Evolutionary conservation across 345 rosid species (phyloP), one percentile per base, ranked within the genome.

Genomic region (Linum usitatissimum): DNA sequence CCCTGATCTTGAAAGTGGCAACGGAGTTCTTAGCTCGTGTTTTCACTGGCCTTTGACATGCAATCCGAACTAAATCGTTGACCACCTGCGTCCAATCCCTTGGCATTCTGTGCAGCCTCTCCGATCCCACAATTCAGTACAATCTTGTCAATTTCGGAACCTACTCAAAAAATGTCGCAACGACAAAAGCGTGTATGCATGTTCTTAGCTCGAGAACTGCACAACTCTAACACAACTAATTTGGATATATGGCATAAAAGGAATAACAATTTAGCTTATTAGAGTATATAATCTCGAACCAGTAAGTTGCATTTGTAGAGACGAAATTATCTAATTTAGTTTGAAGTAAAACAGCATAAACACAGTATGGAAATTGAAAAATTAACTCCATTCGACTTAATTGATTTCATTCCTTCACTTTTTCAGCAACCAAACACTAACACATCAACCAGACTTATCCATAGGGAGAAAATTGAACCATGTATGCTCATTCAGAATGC

Each of bases 91-190:
- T 92, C 97, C 80, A 89, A 72, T 38, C 95, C 99, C 73, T 92
- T 92, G 18, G 91, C 81, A 60, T 89, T 92, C 70, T 87, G 95
- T 0, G 88, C 90, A 48, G 96, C 95, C 18, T 92, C 97, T 75
- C 98, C 96, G 62, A 92, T 89, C 62, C 99, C 99, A 72, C 97
- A 92, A 68, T 89, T 92, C 76, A 92, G 90, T 61, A 87, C 95
- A 67, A 89, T 75, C 82, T 89, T 89, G 84, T 81, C 19, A 87
- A 42, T 78, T 89, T 89, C 0, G 98, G 98, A 69, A 86, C 94
- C 97, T 86, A 53, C 8, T 53, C 61, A 59, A 30, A 23, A 23
- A 23, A 23, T n/a, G 28, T 23, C 28, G n/a, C 28, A 23, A 23
- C 38, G 13, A 18, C 48, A 61, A 12, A 39, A 64, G 64, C 18